Evolutionary conservation across 306 rosid species (phyloP).

Genomic region (Prunus salicina): DNA sequence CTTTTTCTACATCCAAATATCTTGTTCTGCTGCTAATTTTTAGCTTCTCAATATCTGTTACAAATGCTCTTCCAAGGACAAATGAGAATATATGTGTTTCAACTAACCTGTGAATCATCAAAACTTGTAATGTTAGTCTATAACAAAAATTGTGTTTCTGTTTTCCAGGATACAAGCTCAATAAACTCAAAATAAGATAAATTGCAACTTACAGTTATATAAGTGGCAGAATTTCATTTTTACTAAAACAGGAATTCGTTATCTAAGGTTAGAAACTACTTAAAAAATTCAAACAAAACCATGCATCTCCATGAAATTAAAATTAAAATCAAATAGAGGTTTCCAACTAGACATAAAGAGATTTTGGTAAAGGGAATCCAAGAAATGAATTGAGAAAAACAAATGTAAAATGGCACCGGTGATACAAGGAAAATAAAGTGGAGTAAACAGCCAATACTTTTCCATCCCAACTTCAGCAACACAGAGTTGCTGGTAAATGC

Average conservation of each 20-base stretch:
- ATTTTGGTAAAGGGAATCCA: background rate
- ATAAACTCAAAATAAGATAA: conserved; percentile 1
- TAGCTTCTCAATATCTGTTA: conserved; percentile 90
- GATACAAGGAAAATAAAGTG: background rate
- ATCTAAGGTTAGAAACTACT: background rate
- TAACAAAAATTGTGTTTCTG: background rate
- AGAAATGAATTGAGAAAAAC: background rate
- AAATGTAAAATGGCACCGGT: background rate
- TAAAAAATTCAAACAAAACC: background rate
- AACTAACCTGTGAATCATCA: conserved; percentile 72
- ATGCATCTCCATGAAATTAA: background rate
- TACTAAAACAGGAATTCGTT: background rate
- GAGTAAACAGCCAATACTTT: conserved; percentile 1
- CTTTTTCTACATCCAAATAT: conserved; percentile 70
- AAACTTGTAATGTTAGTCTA: conserved; percentile 31
- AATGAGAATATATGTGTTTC: conserved; percentile 99
- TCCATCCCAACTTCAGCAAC: conserved; percentile 4
- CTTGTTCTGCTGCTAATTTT: conserved; percentile 82
- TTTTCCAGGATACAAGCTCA: background rate
- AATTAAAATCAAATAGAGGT: background rate
- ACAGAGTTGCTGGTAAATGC: background rate
- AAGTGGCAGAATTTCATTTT: background rate
- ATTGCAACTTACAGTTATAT: background rate
- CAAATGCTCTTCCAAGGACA: conserved; percentile 99
- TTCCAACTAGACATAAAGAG: background rate